phyloP scores from a whole-genome alignment of 1,284 basidiomycete species.

The Trichosporon sp. region DNA sequence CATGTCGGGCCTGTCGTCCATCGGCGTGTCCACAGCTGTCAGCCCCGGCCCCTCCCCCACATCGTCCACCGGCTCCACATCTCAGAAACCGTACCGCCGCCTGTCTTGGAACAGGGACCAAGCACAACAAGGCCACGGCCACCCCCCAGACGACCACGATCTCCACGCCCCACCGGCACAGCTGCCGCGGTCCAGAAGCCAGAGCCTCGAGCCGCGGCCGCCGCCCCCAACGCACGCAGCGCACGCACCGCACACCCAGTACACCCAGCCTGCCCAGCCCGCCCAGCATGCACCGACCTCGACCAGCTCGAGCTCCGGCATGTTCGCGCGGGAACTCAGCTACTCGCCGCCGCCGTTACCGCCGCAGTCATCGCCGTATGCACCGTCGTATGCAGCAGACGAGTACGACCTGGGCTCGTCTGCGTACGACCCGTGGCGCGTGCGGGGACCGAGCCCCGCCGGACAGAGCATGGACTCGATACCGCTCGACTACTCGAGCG shows the following conservation, averaged over 20 bases:
- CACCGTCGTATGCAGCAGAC: not conserved
- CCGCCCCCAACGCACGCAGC: not conserved
- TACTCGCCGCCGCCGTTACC: not conserved
- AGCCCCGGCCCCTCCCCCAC: not conserved
- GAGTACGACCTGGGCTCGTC: constrained; percentile 11
- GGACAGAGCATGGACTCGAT: not conserved
- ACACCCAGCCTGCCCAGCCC: not conserved
- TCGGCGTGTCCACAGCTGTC: constrained; percentile 1
- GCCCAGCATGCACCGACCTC: not conserved
- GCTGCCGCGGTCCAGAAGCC: not conserved
- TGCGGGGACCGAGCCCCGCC: not conserved
- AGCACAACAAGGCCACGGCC: not conserved
- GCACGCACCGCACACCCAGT: not conserved
- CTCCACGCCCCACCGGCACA: not conserved
- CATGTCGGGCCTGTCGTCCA: constrained; percentile 4
- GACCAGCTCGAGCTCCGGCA: not conserved
- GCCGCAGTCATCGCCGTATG: not conserved
- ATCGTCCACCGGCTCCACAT: not conserved
- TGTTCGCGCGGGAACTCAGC: not conserved
- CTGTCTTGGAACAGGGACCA: constrained; percentile 1
- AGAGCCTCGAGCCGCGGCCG: not conserved
- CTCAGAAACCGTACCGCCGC: not conserved
- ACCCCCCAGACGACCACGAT: not conserved
- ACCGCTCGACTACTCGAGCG: not conserved
- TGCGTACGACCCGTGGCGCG: not conserved